Conservation (phyloP, 129 eudicot genomes). For the Glebionis coronaria region DNA sequence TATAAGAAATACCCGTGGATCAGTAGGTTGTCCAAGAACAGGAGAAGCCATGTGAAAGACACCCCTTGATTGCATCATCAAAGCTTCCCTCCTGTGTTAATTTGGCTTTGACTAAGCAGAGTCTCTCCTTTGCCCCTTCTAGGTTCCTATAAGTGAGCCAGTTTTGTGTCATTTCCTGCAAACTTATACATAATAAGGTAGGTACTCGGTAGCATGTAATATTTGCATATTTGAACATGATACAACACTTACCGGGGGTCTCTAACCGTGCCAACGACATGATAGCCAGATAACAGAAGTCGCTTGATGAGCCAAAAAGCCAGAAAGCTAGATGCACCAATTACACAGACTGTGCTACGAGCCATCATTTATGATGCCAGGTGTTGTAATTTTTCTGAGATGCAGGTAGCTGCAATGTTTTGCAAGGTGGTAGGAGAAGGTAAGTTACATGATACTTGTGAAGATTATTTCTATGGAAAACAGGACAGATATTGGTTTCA, state of each 20-base stretch:
- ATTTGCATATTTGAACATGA: not conserved
- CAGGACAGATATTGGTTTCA: constrained; percentile 2
- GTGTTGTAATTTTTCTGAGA: not conserved
- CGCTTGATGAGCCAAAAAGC: constrained; percentile 97
- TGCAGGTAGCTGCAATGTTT: not conserved
- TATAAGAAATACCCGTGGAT: constrained; percentile 48
- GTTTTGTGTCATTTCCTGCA: constrained; percentile 60
- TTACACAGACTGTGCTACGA: constrained; percentile 74
- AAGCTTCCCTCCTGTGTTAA: constrained; percentile 97
- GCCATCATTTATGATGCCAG: constrained; percentile 17
- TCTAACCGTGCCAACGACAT: constrained; percentile 81
- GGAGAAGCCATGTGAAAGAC: constrained; percentile 97
- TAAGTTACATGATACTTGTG: constrained; percentile 38
- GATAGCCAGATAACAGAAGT: constrained; percentile 69
- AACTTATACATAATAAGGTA: not conserved
- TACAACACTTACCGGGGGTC: constrained; percentile 62
- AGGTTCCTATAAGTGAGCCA: constrained; percentile 78
- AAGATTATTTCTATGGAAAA: constrained; percentile 1
- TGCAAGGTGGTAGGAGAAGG: constrained; percentile 25
- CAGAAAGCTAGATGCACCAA: constrained; percentile 83
- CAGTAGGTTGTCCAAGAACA: constrained; percentile 43
- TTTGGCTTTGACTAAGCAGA: too few species aligned
- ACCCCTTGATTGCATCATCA: constrained; percentile 68
- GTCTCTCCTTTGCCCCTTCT: too few species aligned
- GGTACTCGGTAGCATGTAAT: too few species aligned